Evolutionary conservation across 164 flowering plant genomes (phyloP).

Genomic region (Euptelea pleiosperma): DNA sequence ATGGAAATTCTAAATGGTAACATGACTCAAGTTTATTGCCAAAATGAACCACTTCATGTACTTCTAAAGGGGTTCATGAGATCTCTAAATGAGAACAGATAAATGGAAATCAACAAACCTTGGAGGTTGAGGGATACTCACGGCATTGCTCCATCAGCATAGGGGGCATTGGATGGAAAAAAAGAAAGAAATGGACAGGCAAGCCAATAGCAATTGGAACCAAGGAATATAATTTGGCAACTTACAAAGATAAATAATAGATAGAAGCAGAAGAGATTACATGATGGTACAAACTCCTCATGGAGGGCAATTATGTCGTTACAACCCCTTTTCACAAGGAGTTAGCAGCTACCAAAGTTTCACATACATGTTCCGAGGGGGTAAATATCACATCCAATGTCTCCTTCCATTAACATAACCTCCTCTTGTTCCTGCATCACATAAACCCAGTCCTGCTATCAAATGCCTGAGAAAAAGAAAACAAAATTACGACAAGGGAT

Average conservation of each 20-base stretch:
- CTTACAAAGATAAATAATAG: background rate
- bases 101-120: background rate
- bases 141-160: background rate
- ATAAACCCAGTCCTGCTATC: background rate
- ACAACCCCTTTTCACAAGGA: slow-evolving; percentile 1
- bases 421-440: slow-evolving; percentile 37
- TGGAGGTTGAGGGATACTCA: background rate
- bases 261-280: slow-evolving; percentile 15
- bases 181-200: background rate
- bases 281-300: slow-evolving; percentile 14
- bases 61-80: no score
- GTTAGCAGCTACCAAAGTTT: slow-evolving; percentile 13
- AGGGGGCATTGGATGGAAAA: background rate
- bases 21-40: background rate
- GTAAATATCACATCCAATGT: slow-evolving; percentile 22
- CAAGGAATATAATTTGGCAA: slow-evolving; percentile 3
- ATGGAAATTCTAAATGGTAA: background rate
- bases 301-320: slow-evolving; percentile 7
- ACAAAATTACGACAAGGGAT: no score
- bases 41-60: background rate
- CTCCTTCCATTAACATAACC: slow-evolving; percentile 24
- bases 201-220: background rate
- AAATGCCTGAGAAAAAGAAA: background rate
- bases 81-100: no score
- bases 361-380: slow-evolving; percentile 32